Conservation (phyloP, 371 early-diverging fungal genomes). For the Mucor saturninus region DNA sequence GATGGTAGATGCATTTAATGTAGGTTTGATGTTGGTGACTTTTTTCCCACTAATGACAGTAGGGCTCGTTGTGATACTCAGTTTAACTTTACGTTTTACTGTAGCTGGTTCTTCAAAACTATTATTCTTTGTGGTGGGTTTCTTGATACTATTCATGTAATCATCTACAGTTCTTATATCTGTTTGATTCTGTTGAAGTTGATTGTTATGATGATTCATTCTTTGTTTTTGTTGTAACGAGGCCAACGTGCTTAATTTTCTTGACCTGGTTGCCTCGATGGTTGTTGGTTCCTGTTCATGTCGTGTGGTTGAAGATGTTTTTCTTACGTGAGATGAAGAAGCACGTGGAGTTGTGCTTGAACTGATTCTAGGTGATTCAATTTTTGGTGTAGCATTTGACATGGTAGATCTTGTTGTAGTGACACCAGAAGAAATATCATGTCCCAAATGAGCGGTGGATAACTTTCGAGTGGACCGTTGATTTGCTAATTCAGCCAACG, state of each 20-base stretch:
- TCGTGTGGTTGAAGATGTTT: constrained; percentile 7
- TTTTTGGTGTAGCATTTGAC: constrained; percentile 35
- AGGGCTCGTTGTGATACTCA: constrained; percentile 30
- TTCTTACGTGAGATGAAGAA: constrained; percentile 19
- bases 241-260: constrained; percentile 19
- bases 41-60: background rate
- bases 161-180: constrained; percentile 18
- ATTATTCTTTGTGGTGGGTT: constrained; percentile 8
- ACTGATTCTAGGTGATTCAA: constrained; percentile 36
- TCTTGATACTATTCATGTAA: constrained; percentile 24
- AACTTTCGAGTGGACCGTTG: background rate
- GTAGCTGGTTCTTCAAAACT: background rate
- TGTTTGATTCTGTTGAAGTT: constrained; percentile 1
- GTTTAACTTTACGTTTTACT: constrained; percentile 23
- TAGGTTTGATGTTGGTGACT: background rate
- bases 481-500: constrained; percentile 22
- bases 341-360: constrained; percentile 33
- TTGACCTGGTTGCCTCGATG: constrained; percentile 1
- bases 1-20: background rate
- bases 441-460: background rate
- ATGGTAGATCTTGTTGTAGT: constrained; percentile 27
- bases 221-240: constrained; percentile 21
- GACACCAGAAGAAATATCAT: constrained; percentile 22
- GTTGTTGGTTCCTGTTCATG: background rate
- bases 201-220: constrained; percentile 4